Evolutionary conservation across 2,329 filamentous ascomycete genomes (phyloP).

Genomic region (Aspergillus spinulosporus): DNA sequence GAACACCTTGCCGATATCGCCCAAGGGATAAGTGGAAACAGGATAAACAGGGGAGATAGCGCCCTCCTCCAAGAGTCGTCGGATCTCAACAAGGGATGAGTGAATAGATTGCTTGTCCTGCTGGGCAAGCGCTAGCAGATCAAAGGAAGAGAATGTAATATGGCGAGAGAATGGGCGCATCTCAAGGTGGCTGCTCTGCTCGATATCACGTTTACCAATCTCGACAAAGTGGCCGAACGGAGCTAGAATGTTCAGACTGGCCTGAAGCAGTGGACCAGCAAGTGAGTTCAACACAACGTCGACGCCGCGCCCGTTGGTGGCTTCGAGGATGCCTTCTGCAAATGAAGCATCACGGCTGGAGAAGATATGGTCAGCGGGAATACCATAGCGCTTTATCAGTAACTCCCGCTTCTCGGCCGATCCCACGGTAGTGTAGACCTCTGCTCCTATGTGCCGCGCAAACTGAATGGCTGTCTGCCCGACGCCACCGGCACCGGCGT

Average conservation of each 20-base stretch:
- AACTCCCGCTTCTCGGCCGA: conserved; percentile 27
- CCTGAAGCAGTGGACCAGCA: conserved; percentile 24
- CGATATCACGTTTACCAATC: conserved; percentile 14
- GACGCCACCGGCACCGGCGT: conserved; percentile 31
- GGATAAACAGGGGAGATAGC: conserved; percentile 33
- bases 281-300: conserved; percentile 32
- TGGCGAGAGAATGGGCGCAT: conserved; percentile 20
- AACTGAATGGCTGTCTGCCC: conserved; percentile 32
- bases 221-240: conserved; percentile 30
- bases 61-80: conserved; percentile 10
- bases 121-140: neutral
- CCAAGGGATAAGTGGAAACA: conserved; percentile 28
- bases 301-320: conserved; percentile 26
- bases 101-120: neutral
- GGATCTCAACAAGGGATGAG: neutral
- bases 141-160: conserved; percentile 15
- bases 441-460: conserved; percentile 25
- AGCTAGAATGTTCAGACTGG: conserved; percentile 27
- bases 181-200: conserved; percentile 15
- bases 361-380: conserved; percentile 27
- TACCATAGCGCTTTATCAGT: conserved; percentile 24
- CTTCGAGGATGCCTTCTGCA: conserved; percentile 16
- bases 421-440: conserved; percentile 30
- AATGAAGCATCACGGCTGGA: conserved; percentile 30
- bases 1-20: conserved; percentile 30